phyloP scores from a whole-genome alignment of 768 basidiomycete species.

The Xerocomus spinulosus region DNA sequence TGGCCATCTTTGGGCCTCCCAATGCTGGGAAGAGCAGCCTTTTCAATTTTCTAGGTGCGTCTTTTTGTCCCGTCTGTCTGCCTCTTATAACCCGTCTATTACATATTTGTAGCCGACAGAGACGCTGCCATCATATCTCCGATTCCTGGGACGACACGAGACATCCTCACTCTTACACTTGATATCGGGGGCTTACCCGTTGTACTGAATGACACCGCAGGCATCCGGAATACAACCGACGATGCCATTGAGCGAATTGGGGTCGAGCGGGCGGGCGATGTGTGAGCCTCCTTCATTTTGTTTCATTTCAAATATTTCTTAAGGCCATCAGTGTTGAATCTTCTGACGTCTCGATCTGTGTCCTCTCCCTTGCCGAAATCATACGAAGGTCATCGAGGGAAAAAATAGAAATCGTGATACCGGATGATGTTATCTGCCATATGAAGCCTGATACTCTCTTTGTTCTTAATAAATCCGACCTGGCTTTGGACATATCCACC shows the following conservation, averaged over 20 bases:
- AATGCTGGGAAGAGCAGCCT: conserved; percentile 93
- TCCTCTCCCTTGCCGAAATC: conserved; percentile 63
- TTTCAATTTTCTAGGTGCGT: conserved; percentile 74
- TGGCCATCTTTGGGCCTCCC: conserved; percentile 89
- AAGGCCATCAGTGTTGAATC: conserved; percentile 49
- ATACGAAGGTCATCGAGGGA: conserved; percentile 6
- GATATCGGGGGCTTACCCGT: conserved; percentile 88
- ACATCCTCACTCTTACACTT: conserved; percentile 78
- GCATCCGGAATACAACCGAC: conserved; percentile 64
- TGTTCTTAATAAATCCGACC: conserved; percentile 77
- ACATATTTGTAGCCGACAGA: conserved; percentile 55
- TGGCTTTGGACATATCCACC: conserved; percentile 26
- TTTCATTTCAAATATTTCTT: not conserved
- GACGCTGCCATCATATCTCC: conserved; percentile 89
- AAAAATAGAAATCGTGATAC: conserved; percentile 30
- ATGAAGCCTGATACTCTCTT: conserved; percentile 58
- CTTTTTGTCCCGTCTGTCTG: not conserved
- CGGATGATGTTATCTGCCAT: conserved; percentile 45
- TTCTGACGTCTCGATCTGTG: conserved; percentile 75
- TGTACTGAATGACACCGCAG: conserved; percentile 81
- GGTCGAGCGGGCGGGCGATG: conserved; percentile 62
- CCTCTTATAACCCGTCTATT: not conserved
- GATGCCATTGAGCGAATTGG: conserved; percentile 74
- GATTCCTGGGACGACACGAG: conserved; percentile 85
- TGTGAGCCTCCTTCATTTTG: conserved; percentile 43